Evolutionary conservation across 805 yeast genomes (phyloP).

Genomic region (Yamadazyma ubonensis): DNA sequence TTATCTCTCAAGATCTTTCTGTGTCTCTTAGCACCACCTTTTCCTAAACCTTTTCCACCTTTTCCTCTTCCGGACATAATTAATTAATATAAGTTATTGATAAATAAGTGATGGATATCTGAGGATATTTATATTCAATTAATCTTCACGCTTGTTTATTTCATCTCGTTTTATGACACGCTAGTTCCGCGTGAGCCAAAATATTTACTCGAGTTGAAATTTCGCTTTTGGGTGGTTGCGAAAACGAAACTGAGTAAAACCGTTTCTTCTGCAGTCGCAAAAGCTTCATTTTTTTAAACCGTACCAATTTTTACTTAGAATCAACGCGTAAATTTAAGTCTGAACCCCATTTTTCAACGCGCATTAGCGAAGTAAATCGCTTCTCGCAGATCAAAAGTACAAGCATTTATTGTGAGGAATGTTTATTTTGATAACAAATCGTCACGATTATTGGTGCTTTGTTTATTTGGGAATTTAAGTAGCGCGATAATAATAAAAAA

Average conservation of each 20-base stretch:
- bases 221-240: not conserved
- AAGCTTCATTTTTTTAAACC: no score
- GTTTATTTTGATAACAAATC: not conserved
- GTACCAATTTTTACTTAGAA: not conserved
- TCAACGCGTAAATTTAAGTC: not conserved
- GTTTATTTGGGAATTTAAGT: not conserved
- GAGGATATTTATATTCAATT: slow-evolving; percentile 8
- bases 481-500: not conserved
- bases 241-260: not conserved
- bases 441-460: not conserved
- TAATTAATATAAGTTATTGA: slow-evolving; percentile 12
- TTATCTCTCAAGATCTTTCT: slow-evolving; percentile 98
- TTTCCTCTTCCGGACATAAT: slow-evolving; percentile 98
- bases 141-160: not conserved
- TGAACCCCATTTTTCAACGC: not conserved
- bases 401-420: not conserved
- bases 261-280: not conserved
- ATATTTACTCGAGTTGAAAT: slow-evolving; percentile 1
- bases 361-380: not conserved
- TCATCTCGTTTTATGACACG: no score
- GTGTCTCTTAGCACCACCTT: slow-evolving; percentile 99
- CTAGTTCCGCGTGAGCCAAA: not conserved
- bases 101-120: not conserved
- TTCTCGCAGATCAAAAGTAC: slow-evolving; percentile 5
- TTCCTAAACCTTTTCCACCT: slow-evolving; percentile 99